Conservation (phyloP, 768 basidiomycete genomes). For the Astraeus odoratus region DNA sequence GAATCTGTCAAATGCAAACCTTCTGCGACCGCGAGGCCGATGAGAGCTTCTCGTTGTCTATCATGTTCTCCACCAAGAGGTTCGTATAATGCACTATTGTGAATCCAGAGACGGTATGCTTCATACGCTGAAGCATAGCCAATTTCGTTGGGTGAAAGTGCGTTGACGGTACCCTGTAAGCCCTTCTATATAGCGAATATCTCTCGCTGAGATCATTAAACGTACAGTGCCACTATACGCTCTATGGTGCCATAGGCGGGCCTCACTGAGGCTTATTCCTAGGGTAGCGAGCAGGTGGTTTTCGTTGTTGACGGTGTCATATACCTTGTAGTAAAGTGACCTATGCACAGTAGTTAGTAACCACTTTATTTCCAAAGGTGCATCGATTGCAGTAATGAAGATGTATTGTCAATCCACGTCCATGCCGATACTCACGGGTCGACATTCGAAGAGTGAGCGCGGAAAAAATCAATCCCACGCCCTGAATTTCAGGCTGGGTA, state of each 20-base stretch:
- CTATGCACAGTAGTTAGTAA: constrained; percentile 13
- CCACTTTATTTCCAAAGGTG: too few species aligned
- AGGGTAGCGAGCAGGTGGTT: constrained; percentile 13
- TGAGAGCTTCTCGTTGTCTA: constrained; percentile 57
- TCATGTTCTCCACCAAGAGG: constrained; percentile 51
- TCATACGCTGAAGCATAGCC: constrained; percentile 77
- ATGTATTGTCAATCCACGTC: too few species aligned
- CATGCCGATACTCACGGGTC: constrained; percentile 5
- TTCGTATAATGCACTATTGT: constrained; percentile 48
- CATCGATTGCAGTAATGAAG: too few species aligned
- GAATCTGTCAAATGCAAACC: constrained; percentile 30
- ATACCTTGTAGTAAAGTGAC: constrained; percentile 31
- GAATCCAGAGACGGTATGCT: constrained; percentile 62
- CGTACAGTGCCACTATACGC: constrained; percentile 58
- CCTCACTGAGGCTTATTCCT: constrained; percentile 54
- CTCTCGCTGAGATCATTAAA: constrained; percentile 2
- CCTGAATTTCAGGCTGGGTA: constrained; percentile 31
- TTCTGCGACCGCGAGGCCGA: constrained; percentile 67
- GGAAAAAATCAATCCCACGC: constrained; percentile 57
- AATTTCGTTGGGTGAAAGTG: constrained; percentile 53
- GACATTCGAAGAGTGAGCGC: constrained; percentile 44
- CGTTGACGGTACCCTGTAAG: constrained; percentile 42
- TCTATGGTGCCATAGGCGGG: constrained; percentile 56
- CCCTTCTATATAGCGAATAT: not conserved
- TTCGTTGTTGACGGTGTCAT: constrained; percentile 16